phyloP scores from a whole-genome alignment of 768 basidiomycete genomes.

The Panaeolus cyanescens region DNA sequence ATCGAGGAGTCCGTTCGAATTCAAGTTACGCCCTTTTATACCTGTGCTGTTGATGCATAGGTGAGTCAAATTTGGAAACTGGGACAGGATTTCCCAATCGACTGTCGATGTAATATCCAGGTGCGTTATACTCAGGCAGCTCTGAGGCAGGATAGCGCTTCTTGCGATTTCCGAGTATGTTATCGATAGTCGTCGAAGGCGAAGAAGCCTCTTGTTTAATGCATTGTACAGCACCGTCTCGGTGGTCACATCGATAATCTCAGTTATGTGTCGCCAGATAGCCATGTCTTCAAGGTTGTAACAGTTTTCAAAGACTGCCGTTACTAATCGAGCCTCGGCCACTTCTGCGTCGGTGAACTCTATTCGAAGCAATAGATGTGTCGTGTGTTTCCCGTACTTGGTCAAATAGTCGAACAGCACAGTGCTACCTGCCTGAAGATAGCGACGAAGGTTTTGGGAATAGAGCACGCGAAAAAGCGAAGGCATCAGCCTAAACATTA shows the following conservation, averaged over 20 bases:
- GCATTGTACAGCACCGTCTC: not conserved
- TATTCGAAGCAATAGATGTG: not conserved
- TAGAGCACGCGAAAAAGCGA: not conserved
- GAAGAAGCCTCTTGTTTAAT: not conserved
- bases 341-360: not conserved
- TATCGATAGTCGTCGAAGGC: not conserved
- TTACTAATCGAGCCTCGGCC: not conserved
- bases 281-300: not conserved
- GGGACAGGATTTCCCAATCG: not conserved
- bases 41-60: not conserved
- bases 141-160: not conserved
- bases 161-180: not conserved
- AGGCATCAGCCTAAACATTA: not conserved
- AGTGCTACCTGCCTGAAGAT: not conserved
- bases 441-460: not conserved
- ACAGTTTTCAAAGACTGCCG: not conserved
- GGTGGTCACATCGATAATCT: not conserved
- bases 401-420: not conserved
- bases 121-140: not conserved
- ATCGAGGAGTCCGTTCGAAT: too few relatives aligned
- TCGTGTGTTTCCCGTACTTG: not conserved
- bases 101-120: not conserved
- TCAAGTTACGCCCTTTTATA: too few relatives aligned
- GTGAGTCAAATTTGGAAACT: not conserved
- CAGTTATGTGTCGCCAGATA: not conserved